Base-by-base conservation (phyloP, 805 yeast species). In the Candida saitoana region DNA sequence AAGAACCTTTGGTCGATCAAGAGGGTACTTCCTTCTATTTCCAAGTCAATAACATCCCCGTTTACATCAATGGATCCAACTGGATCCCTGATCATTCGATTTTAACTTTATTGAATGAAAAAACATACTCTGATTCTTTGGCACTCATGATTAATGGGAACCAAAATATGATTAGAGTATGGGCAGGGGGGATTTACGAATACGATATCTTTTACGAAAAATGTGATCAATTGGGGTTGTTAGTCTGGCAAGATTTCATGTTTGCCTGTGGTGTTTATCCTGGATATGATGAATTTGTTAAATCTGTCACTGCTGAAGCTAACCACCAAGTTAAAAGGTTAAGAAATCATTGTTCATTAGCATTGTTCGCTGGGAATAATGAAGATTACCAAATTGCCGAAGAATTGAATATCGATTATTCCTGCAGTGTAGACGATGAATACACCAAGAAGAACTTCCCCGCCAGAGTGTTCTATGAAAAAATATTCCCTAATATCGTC, bases 181-280 rank as follows among this genome's bases (percentile, higher is more conserved):
- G 78, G 78, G 79, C 73, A 5, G 79, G 79, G 20, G 79, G 79
- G 2, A 56, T 53, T 44, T 74, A 67, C 46, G 78, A 74, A 45
- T 52, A 48, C 18, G 75, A 71, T 22, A 30, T 45, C 5, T 69
- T 74, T 47, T 74, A 74, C 49, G 56, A 62, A 19, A 65, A 60
- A 43, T 74, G 78, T 53, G 78, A 73, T 47, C 38, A 61, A 15
- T 44, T 59, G 3, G 77, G 77, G 2, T 40, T 76, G 8, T 35
- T 76, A 49, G 70, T 76, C 6, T 76, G 79, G 78, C 80, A 76
- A 41, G 81, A 76, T 49, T 73, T 76, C 51, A 69, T 75, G 79
- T 76, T 76, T 61, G 80, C 77, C 2, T 76, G 81, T 57, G 80
- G 79, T 1, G 74, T 69, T 38, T 76, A 76, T 45, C 80, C 80